Base-by-base conservation (phyloP, 306 rosid species). In the Vicia villosa region DNA sequence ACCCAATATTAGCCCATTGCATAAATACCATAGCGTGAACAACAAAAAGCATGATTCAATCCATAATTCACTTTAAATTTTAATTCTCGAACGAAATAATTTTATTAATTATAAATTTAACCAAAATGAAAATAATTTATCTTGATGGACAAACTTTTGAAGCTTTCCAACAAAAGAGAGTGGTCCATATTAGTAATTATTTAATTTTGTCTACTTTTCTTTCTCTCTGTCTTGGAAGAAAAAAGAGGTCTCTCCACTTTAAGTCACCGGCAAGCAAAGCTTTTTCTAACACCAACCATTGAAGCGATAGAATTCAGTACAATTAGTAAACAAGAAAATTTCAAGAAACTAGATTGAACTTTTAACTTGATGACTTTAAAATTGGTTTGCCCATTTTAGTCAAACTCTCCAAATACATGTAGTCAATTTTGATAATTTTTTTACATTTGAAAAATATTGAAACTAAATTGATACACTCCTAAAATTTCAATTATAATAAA, bases 211-310 rank as follows among this genome's bases (percentile, higher is more conserved):
- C 73, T 75, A 74, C 50, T 78, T 65, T 12, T 70, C 52, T 50
- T 60, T 83, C 80, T 75, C 55, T 65, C 42, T 51, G 60, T 77
- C 54, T n/a, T 77, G 63, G 83, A 82, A 82, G 74, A 15, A 84
- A 81, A 76, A 81, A 78, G 70, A 57, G 75, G 76, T 62, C 68
- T 40, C 54, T 38, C n/a, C 59, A 59, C 87, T 84, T 88, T 86
- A 86, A 73, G 83, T 90, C 82, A 77, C 20, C 34, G 68, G 65
- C 73, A 88, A 87, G 88, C 80, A 84, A 90, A 81, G 84, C 55
- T 74, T 51, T 51, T 79, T 51, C 66, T 37, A 30, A 9, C 67
- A 58, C 75, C 70, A 60, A 56, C 10, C 42, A 17, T 68, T 68
- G 46, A 47, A 69, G 70, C 16, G 52, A 78, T 51, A 6, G 51